Evolutionary conservation across 169 alveolate genomes (phyloP), one percentile per base, ranked within the genome.

Genomic region (Cryptosporidium canis): DNA sequence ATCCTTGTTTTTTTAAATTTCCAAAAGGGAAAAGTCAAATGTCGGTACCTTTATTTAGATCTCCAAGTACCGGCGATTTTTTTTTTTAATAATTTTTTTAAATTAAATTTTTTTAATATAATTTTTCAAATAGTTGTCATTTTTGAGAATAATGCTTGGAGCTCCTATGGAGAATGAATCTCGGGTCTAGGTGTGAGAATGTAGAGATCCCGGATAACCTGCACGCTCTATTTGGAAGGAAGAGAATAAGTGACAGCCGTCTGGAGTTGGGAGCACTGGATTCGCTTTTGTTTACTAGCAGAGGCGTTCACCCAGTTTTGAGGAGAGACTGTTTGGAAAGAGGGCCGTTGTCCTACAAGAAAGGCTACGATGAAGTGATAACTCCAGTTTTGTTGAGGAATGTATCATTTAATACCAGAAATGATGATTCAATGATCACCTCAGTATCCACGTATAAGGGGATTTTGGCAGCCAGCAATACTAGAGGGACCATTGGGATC

Each of bases 401-500:
- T 43, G 65, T 77, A 18, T 27, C 77, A 9, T 37, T 77, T 58
- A 56, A 77, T 24, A 58, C 12, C 31, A 70, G 27, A 35, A 35
- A 55, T 18, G 43, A 16, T 39, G 0, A 2, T 44, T 37, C 66
- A 44, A 61, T 58, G 87, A 43, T 77, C 35, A 77, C 87, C 5
- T 55, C 77, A 27, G 58, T 77, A 9, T 56, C 68, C 4, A 58
- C 43, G 33, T 33, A 39, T 33, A 58, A 44, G 24, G 45, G 55
- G 0, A 14, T 77, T 8, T 16, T 77, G 8, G 77, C 65, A 77
- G 16, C 16, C 16, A 44, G 77, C n/a, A 77, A 61, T 21, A 56
- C 87, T 41, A 77, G 33, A 43, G 87, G 87, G 0, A 3, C 47
- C 9, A 24, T 77, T 11, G 66, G 64, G 21, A 56, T 77, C 24